Evolutionary conservation across 192 early-diverging fungal species (phyloP).

Genomic region (Lobosporangium transversale): DNA sequence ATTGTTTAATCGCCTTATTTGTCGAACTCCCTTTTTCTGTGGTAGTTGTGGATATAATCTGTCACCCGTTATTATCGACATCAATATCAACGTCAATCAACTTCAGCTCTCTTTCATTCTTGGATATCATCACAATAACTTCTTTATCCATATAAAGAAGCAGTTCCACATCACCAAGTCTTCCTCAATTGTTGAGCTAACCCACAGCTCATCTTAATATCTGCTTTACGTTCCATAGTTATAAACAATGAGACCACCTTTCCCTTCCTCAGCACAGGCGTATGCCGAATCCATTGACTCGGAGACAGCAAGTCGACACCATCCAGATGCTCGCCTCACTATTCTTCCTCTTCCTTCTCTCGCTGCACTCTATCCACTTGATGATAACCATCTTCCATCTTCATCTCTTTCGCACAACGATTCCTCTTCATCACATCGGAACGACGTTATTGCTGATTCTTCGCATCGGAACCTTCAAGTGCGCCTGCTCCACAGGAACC

Average conservation of each 20-base stretch:
- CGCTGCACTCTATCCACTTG: slow-evolving; percentile 41
- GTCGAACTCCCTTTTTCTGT: no score
- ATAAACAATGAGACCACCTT: slow-evolving; percentile 46
- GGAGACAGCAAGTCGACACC: slow-evolving; percentile 49
- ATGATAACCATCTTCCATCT: slow-evolving; percentile 10
- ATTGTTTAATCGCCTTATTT: no score
- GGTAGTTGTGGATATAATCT: no score
- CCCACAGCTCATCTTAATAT: no score
- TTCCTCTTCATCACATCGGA: slow-evolving; percentile 13
- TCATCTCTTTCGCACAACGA: slow-evolving; percentile 3
- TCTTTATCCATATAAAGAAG: no score
- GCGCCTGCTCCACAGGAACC: slow-evolving; percentile 24
- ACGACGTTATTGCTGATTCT: slow-evolving; percentile 4
- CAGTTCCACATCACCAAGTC: not conserved
- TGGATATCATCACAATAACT: not conserved
- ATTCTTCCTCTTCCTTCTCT: slow-evolving; percentile 51
- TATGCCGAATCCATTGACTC: slow-evolving; percentile 53
- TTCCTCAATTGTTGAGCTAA: no score
- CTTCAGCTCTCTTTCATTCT: not conserved
- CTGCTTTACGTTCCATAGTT: no score
- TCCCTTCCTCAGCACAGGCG: slow-evolving; percentile 49
- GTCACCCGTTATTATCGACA: not conserved
- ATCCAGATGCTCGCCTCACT: slow-evolving; percentile 49
- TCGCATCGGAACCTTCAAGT: slow-evolving; percentile 21
- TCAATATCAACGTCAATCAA: not conserved